Evolutionary conservation across 441 rosid species (phyloP).

Genomic region (Euphorbia celastroides): DNA sequence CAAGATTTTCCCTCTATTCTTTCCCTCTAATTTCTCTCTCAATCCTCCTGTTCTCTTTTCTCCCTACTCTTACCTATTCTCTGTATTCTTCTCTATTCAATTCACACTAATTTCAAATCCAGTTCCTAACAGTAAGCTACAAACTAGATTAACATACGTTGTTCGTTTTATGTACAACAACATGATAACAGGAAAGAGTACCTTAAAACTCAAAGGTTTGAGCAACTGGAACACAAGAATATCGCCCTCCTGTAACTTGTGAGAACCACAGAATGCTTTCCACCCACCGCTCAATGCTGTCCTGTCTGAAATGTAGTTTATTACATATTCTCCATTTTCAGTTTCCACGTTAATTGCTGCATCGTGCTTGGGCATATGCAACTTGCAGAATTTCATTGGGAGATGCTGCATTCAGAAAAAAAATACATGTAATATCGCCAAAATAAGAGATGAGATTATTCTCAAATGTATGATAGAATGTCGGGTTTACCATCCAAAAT

Average conservation of each 20-base stretch:
- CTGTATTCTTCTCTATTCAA: too few relatives aligned
- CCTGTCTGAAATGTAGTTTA: constrained; percentile 44
- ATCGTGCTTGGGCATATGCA: constrained; percentile 44
- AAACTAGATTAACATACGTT: too few relatives aligned
- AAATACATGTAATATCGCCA: constrained; percentile 3
- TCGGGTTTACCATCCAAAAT: constrained; percentile 46
- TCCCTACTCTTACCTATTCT: too few relatives aligned
- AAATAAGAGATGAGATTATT: constrained; percentile 6
- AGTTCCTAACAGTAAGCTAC: too few relatives aligned
- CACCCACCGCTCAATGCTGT: constrained; percentile 61
- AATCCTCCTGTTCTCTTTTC: too few relatives aligned
- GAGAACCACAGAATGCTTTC: constrained; percentile 41
- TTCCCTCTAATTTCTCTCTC: too few relatives aligned
- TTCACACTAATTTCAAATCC: too few relatives aligned
- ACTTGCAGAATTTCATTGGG: constrained; percentile 52
- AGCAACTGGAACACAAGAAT: constrained; percentile 49
- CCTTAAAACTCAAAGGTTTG: constrained; percentile 46
- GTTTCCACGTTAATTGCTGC: constrained; percentile 34
- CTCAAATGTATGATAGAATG: constrained; percentile 14
- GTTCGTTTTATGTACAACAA: background rate
- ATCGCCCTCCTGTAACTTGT: constrained; percentile 44
- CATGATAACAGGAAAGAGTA: constrained; percentile 8
- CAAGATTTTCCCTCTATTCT: too few relatives aligned
- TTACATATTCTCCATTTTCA: constrained; percentile 39
- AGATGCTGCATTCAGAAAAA: constrained; percentile 35